A percentile compares a stretch with the other conserved stretches of the same genome.
These are phyloP conservation scores for Pythium aristosporum DNA, from an alignment of 352 stramenopile genomes.

Conservation along the genomic window DNA sequence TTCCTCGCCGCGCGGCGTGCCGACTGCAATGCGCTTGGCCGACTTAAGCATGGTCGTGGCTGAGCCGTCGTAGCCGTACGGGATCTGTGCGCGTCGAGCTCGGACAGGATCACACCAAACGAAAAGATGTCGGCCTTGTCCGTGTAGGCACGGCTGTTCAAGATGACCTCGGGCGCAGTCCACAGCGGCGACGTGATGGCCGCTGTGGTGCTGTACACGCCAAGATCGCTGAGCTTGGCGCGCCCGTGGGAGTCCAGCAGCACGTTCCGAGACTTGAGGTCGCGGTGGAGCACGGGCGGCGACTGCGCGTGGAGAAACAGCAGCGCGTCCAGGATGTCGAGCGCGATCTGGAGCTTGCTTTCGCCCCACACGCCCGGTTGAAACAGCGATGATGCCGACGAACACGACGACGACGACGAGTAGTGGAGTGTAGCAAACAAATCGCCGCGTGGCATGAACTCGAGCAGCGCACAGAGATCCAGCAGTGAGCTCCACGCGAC, in stretches of 20 bases:
- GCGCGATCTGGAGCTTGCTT: conserved; percentile 20
- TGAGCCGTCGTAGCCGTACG: conserved; percentile 11
- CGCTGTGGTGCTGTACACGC: background rate
- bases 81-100: conserved; percentile 23
- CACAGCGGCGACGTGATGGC: conserved; percentile 5
- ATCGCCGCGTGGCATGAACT: conserved; percentile 22
- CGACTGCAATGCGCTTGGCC: background rate
- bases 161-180: conserved; percentile 13
- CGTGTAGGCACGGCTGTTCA: background rate
- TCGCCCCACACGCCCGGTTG: conserved; percentile 14
- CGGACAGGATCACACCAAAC: conserved; percentile 32
- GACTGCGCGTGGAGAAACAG: conserved; percentile 12
- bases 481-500: conserved; percentile 12
- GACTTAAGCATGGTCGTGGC: conserved; percentile 6
- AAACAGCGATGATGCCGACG: conserved; percentile 9
- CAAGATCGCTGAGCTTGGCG: conserved; percentile 14
- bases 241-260: conserved; percentile 6
- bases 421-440: conserved; percentile 14
- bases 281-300: conserved; percentile 8
- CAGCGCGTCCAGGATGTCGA: conserved; percentile 10
- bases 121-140: conserved; percentile 23
- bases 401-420: conserved; percentile 2
- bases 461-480: conserved; percentile 17
- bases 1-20: background rate
- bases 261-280: conserved; percentile 20